phyloP scores from a whole-genome alignment of 345 rosid species.

The Orychophragmus violaceus region DNA sequence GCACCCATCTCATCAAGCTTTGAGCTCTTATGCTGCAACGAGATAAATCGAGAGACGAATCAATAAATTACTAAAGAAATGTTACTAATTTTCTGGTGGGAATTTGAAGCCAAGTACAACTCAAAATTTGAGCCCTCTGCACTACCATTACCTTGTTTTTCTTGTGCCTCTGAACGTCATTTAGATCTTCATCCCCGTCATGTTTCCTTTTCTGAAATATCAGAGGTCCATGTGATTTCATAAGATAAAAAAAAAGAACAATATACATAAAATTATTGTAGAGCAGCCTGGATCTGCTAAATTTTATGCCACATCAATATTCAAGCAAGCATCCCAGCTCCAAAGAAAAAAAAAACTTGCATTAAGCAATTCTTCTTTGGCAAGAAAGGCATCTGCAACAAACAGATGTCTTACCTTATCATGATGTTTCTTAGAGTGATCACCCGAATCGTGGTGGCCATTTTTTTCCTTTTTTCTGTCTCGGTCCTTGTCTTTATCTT shows the following conservation, averaged over 20 bases:
- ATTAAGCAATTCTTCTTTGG: neutral
- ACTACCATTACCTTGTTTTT: slow-evolving; percentile 74
- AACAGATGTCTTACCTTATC: slow-evolving; percentile 59
- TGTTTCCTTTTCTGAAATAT: slow-evolving; percentile 90
- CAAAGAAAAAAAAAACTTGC: neutral
- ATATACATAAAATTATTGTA: neutral
- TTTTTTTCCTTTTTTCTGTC: slow-evolving; percentile 74
- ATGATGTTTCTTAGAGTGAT: slow-evolving; percentile 77
- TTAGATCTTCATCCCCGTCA: slow-evolving; percentile 85
- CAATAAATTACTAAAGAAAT: neutral
- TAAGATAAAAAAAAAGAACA: neutral
- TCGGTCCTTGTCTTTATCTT: slow-evolving; percentile 72
- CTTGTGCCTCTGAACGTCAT: slow-evolving; percentile 77
- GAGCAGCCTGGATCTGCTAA: slow-evolving; percentile 9
- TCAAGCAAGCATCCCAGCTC: slow-evolving; percentile 3
- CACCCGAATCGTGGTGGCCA: slow-evolving; percentile 73
- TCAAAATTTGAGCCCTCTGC: neutral
- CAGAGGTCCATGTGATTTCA: slow-evolving; percentile 9
- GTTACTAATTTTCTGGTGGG: neutral
- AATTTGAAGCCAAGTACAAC: neutral
- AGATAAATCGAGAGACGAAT: slow-evolving; percentile 8
- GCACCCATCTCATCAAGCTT: slow-evolving; percentile 87
- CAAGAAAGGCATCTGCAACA: slow-evolving; percentile 10
- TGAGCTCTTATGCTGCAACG: slow-evolving; percentile 82
- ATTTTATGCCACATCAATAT: neutral